Evolutionary conservation across 2,329 filamentous ascomycete genomes (phyloP).

Genomic region (Paracoccidioides lutzii): DNA sequence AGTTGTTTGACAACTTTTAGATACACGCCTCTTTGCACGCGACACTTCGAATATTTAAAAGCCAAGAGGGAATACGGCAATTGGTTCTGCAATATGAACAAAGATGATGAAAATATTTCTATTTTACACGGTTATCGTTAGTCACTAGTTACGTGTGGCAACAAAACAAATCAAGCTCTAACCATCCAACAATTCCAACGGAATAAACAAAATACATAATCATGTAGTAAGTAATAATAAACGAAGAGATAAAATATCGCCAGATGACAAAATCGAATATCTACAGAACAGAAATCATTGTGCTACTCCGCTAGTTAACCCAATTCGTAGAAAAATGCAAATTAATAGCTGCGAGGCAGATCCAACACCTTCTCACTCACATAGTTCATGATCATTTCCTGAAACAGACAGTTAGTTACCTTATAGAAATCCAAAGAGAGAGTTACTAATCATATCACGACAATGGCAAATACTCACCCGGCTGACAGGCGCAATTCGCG

Average conservation of each 20-base stretch:
- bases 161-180: background rate
- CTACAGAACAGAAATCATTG: too few relatives aligned
- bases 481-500: constrained; percentile 47
- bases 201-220: too few relatives aligned
- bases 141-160: too few relatives aligned
- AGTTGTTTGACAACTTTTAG: too few relatives aligned
- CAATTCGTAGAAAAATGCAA: background rate
- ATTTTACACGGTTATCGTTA: too few relatives aligned
- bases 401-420: constrained; percentile 3
- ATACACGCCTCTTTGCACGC: background rate
- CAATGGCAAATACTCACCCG: constrained; percentile 7
- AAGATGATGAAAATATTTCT: too few relatives aligned
- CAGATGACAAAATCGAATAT: too few relatives aligned
- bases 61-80: too few relatives aligned
- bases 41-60: background rate
- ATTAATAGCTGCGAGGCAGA: constrained; percentile 32
- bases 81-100: too few relatives aligned
- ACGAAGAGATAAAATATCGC: too few relatives aligned
- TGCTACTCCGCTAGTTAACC: too few relatives aligned
- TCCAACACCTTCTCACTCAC: constrained; percentile 33
- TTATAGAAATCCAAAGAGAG: background rate
- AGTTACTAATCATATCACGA: background rate
- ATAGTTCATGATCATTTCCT: constrained; percentile 37
- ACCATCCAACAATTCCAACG: background rate
- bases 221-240: too few relatives aligned